Percentiles rank a stretch among this genome's conserved stretches.
Conservation (phyloP, 805 yeast species). For the Vanderwaltozyma polyspora region DNA sequence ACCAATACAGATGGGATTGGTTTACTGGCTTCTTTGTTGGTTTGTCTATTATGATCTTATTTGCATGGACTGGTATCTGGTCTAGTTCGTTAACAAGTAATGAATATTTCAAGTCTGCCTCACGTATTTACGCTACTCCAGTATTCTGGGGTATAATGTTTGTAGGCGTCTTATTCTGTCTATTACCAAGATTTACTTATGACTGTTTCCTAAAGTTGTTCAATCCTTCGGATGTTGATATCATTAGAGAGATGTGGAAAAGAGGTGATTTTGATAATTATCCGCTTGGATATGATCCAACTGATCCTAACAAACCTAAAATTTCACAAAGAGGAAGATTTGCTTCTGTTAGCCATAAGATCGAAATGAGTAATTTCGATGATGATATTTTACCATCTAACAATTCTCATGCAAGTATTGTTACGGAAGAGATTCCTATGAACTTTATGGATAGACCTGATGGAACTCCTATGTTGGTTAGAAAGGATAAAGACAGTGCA, state of each 20-base stretch:
- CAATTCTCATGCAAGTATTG: slow-evolving; percentile 20
- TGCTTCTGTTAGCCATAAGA: background rate
- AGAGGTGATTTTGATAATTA: slow-evolving; percentile 58
- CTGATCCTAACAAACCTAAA: slow-evolving; percentile 57
- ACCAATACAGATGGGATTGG: slow-evolving; percentile 80
- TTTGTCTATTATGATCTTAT: slow-evolving; percentile 48
- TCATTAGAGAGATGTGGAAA: slow-evolving; percentile 57
- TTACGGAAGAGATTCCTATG: slow-evolving; percentile 32
- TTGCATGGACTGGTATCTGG: slow-evolving; percentile 80
- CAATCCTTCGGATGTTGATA: slow-evolving; percentile 62
- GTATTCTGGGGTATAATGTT: slow-evolving; percentile 58
- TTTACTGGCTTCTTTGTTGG: slow-evolving; percentile 43
- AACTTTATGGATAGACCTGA: slow-evolving; percentile 14
- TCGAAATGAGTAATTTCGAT: slow-evolving; percentile 3
- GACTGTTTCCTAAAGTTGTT: slow-evolving; percentile 43
- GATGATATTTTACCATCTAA: slow-evolving; percentile 5
- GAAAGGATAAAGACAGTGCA: slow-evolving; percentile 7
- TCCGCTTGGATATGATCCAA: slow-evolving; percentile 65
- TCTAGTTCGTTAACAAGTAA: slow-evolving; percentile 41
- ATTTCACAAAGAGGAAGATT: slow-evolving; percentile 15
- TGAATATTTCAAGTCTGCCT: slow-evolving; percentile 63
- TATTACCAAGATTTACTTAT: slow-evolving; percentile 56
- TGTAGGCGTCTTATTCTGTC: slow-evolving; percentile 50
- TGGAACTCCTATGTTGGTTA: slow-evolving; percentile 22
- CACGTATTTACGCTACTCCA: slow-evolving; percentile 48